phyloP scores from a whole-genome alignment of 2,329 filamentous ascomycete genomes.

The Teratosphaeriaceae sp. region DNA sequence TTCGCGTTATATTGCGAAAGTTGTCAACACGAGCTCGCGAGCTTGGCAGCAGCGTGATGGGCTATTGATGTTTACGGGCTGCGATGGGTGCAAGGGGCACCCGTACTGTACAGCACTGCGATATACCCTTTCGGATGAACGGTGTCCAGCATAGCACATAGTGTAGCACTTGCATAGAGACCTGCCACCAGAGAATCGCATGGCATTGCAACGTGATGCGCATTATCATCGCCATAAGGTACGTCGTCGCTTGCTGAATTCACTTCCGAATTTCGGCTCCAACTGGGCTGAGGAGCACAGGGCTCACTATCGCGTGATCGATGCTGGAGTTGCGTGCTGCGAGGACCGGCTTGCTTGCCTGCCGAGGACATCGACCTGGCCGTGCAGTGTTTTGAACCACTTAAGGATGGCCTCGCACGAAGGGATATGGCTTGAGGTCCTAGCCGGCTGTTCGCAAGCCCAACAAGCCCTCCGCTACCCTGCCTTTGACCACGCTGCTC shows the following conservation, averaged over 20 bases:
- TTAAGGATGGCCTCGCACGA: not conserved
- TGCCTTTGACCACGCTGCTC: constrained; percentile 43
- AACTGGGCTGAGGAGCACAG: too few species aligned
- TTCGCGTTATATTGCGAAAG: constrained; percentile 58
- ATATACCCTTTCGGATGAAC: constrained; percentile 4
- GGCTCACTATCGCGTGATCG: too few species aligned
- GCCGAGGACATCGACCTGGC: too few species aligned
- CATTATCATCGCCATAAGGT: too few species aligned
- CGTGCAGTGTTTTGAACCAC: too few species aligned
- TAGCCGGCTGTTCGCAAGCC: constrained; percentile 32
- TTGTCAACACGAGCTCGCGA: constrained; percentile 41
- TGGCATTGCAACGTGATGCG: too few species aligned
- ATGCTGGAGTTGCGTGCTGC: too few species aligned
- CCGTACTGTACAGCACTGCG: not conserved
- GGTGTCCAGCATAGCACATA: not conserved
- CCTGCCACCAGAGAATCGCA: too few species aligned
- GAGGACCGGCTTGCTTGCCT: too few species aligned
- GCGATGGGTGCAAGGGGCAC: not conserved
- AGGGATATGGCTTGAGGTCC: not conserved
- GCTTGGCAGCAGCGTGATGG: constrained; percentile 9
- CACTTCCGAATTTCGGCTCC: too few species aligned
- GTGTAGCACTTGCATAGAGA: too few species aligned
- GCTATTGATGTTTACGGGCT: constrained; percentile 5
- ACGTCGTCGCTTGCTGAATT: too few species aligned
- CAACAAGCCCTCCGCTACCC: constrained; percentile 48